Base-by-base conservation (phyloP, 2,329 filamentous ascomycete species). In the Fusarium sterilihyphosum region DNA sequence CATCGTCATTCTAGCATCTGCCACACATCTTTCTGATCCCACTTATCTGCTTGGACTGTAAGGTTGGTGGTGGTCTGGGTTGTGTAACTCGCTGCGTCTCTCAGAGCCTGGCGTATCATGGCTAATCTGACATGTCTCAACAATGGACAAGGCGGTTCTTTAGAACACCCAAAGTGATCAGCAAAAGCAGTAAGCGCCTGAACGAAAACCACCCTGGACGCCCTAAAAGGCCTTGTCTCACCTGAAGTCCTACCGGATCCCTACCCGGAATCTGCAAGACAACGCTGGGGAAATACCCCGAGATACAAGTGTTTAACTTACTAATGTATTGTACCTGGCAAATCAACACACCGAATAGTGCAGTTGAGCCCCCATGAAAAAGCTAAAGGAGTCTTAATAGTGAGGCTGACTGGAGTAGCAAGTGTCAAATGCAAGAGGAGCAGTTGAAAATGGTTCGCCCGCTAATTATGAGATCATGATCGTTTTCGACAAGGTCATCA, bases 381-480 rank as follows among this genome's bases (percentile, higher is more conserved):
- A 67, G 58, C 40, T 65, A 43, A 43, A 50, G 43, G 31, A n/a
- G 71, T 68, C 38, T 52, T 40, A 31, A 49, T 31, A 56, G 59
- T 74, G 56, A 74, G 71, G 71, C 71, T 74, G 71, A 60, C 71
- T 50, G 67, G 47, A 52, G 38, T 44, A 52, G 63, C 54, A 68
- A 58, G 40, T 44, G 22, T 33, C 22, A 58, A 50, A 40, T 62
- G 56, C 62, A 68, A 47, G 29, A 56, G 47, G 31, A 63, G 31
- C 26, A 56, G 35, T 43, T 52, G 24, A 61, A 54, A 58, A 56
- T 61, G 63, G 59, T 64, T 74, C 67, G 71, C 71, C 59, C 52
- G 63, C 16, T 20, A 29, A 29, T 29, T 29, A 65, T 54, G 46
- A 61, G 58, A 47, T 59, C 59, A 61, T 67, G 41, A 24, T 58